These are phyloP conservation scores for Pelargonium myrrhifolium DNA, from an alignment of 441 rosid genomes.

Conservation along the genomic window DNA sequence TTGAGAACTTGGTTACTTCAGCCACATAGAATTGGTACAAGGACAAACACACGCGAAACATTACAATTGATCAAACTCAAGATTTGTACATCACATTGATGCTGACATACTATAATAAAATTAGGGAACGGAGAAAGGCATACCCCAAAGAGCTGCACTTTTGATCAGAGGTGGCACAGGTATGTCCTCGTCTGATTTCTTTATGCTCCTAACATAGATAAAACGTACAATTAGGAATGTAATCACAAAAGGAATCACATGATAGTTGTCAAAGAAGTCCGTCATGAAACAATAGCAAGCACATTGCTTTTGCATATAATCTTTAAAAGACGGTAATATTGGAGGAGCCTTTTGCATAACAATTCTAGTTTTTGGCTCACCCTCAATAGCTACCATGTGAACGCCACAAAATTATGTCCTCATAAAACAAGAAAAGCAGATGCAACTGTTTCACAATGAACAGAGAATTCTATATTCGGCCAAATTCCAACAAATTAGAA, in stretches of 20 bases:
- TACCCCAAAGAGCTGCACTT: constrained; percentile 98
- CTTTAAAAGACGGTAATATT: neutral
- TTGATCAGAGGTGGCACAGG: constrained; percentile 87
- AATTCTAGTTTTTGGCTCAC: no score
- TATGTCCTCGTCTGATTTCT: constrained; percentile 78
- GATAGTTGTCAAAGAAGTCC: neutral
- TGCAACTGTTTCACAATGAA: no score
- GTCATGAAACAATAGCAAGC: neutral
- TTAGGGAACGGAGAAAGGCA: constrained; percentile 10
- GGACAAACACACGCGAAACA: no score
- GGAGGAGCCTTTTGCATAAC: neutral
- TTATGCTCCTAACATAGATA: constrained; percentile 42
- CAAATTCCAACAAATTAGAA: no score
- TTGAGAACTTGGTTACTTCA: no score
- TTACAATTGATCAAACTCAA: no score
- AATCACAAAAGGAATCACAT: neutral
- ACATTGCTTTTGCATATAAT: neutral
- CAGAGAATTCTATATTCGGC: no score
- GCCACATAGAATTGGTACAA: no score
- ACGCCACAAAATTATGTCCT: no score
- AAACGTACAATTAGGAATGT: neutral
- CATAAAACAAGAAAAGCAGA: no score
- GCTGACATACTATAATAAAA: neutral
- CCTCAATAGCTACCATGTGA: no score
- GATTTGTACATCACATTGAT: neutral